These are phyloP conservation scores for Phytophthora niederhauseri DNA, from an alignment of 352 stramenopile species.

Conservation along the genomic window DNA sequence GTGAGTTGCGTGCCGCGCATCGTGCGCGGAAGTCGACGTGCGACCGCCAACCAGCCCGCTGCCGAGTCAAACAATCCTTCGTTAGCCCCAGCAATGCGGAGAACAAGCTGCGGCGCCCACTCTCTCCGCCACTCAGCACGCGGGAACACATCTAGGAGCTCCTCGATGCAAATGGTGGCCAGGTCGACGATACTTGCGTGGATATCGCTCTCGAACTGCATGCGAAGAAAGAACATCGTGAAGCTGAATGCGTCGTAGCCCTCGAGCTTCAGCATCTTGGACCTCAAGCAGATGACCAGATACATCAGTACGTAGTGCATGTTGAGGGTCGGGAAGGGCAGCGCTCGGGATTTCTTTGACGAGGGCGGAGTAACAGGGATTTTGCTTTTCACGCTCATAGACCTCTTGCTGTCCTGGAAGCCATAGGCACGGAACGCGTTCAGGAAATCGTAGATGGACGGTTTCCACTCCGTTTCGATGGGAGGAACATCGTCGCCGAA, in stretches of 20 bases:
- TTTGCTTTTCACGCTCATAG: conserved; percentile 84
- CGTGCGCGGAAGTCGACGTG: conserved; percentile 72
- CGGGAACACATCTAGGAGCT: conserved; percentile 78
- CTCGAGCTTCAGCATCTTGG: conserved; percentile 64
- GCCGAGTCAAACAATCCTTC: conserved; percentile 85
- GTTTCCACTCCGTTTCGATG: conserved; percentile 72
- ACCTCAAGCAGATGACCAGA: conserved; percentile 72
- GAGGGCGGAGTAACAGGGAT: conserved; percentile 48
- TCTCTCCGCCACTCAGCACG: conserved; percentile 72
- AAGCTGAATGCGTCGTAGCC: conserved; percentile 86
- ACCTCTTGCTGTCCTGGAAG: conserved; percentile 85
- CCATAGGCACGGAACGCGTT: conserved; percentile 77
- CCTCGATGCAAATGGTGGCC: conserved; percentile 79
- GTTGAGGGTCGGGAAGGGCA: conserved; percentile 76
- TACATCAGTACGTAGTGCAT: conserved; percentile 86
- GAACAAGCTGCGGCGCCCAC: conserved; percentile 75
- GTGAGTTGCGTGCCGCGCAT: conserved; percentile 78
- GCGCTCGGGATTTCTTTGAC: conserved; percentile 25
- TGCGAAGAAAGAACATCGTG: conserved; percentile 87
- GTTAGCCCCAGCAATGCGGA: conserved; percentile 74
- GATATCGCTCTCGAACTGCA: conserved; percentile 83
- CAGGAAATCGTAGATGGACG: conserved; percentile 80
- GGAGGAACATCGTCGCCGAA: conserved; percentile 36
- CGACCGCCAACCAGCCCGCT: conserved; percentile 74
- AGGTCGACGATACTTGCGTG: conserved; percentile 80